Base-by-base conservation (phyloP, 2,329 filamentous ascomycete genomes). In the Alternaria conjuncta region DNA sequence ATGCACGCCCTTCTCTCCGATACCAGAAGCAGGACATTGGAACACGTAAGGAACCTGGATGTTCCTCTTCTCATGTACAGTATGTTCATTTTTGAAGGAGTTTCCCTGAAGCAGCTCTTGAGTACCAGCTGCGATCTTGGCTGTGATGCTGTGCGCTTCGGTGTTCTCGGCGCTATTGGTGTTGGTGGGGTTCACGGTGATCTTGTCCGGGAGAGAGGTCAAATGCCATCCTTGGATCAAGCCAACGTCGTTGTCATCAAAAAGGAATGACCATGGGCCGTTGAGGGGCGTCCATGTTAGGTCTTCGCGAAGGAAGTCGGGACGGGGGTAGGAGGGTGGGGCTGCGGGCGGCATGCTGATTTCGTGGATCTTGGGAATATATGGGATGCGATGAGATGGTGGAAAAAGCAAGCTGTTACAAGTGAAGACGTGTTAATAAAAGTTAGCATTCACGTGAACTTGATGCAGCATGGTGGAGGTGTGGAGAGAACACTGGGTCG, bases 21-120 rank as follows among this genome's bases (percentile, higher is more conserved):
- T 86, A 2, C 88, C 88, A 0, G 88, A 90, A 0, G 88, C 88
- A 0, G 85, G 85, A 6, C 86, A 84, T 73, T 91, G 89, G 70
- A 90, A 91, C 2, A 87, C 88, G 67, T 86, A 92, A 0, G 89
- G 89, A 0, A 91, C 88, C 36, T 84, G 81, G 65, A 91, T 91
- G 10, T 83, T 81, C 25, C 82, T 82, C 72, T 86, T 87, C 12
- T 76, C 70, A 61, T 85, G 74, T 12, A 78, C 79, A 0, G 70
- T 65, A 12, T 74, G 65, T 3, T 66, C 68, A 1, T 71, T 72
- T 15, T 83, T 78, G 57, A 66, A 71, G 3, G 82, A 73, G 30
- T 86, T 86, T 60, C 83, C 81, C 57, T 84, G 79, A 49, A 85
- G 79, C 26, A 86, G 78, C 44, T 75, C 75, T 62, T 85, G 80